Base-by-base conservation (phyloP, 2,329 filamentous ascomycete species). In the Trichoderma sp. region DNA sequence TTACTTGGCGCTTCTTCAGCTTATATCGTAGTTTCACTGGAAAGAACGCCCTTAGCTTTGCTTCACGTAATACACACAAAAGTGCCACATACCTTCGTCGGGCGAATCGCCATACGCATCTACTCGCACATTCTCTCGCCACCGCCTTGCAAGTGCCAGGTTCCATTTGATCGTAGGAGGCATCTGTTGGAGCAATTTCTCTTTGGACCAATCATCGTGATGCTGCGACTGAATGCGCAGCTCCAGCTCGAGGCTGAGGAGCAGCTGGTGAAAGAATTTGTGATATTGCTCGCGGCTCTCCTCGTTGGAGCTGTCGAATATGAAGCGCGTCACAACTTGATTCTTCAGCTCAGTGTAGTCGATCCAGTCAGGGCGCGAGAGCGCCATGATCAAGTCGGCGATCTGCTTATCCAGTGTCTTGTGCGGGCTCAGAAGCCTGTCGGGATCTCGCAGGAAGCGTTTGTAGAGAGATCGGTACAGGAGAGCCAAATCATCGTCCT, bases 241-340 rank as follows among this genome's bases (percentile, higher is more conserved):
- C 76, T 93, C 89, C 6, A 94, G 84, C 80, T 94, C 92, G 63
- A 92, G 84, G 74, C 90, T 91, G 56, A 94, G 86, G 3, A 94
- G 84, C n/a, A 94, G 82, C 80, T 94, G 92, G 78, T 93, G 91
- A 79, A 93, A 93, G 82, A 94, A 94, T 30, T 86, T 86, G 72
- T 87, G 86, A 76, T 91, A 92, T 72, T 86, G 85, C 21, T 84
- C 81, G 60, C 86, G 83, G 75, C 91, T 90, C 21, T 84, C 83
- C 43, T 86, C 83, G 71, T 85, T 83, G 71, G 85, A 84, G 14
- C 86, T 85, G 75, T 91, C 88, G 74, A 90, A 90, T 73, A 94
- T 91, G 80, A 91, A 93, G 69, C 90, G 89, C 3, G 92, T 92
- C 28, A 91, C 88, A 26, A 93, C 90, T 77, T 94, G 92, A 76